Evolutionary conservation across 2,329 filamentous ascomycete species (phyloP).

Genomic region (Neofusicoccum cordaticola): DNA sequence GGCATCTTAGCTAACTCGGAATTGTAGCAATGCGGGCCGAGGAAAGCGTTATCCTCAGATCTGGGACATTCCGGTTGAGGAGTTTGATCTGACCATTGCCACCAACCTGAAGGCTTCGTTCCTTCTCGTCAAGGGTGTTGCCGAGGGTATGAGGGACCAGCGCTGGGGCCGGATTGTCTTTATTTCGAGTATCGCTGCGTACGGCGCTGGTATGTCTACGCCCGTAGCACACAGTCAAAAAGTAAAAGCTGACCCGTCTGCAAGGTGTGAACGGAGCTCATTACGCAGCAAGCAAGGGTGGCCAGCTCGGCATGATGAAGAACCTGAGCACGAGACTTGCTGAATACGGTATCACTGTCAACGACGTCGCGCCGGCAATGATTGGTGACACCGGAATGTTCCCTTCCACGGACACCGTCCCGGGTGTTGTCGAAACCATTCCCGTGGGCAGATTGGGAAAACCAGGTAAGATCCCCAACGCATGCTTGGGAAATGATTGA

Average conservation of each 20-base stretch:
- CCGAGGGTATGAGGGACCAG: conserved; percentile 59
- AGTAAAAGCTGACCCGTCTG: conserved; percentile 56
- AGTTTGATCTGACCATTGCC: conserved; percentile 62
- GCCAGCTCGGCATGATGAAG: conserved; percentile 63
- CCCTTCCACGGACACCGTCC: conserved; percentile 21
- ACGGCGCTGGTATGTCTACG: conserved; percentile 48
- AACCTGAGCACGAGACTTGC: conserved; percentile 61
- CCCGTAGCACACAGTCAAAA: conserved; percentile 23
- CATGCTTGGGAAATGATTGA: neutral
- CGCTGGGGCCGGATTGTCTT: conserved; percentile 64
- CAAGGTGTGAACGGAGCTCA: conserved; percentile 36
- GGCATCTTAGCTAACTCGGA: neutral
- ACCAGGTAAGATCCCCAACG: conserved; percentile 17
- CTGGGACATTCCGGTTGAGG: conserved; percentile 59
- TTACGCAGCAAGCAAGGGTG: conserved; percentile 61
- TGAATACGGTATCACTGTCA: conserved; percentile 61
- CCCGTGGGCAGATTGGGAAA: conserved; percentile 25
- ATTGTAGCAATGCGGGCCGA: conserved; percentile 57
- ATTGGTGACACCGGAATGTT: conserved; percentile 51
- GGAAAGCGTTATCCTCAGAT: conserved; percentile 57
- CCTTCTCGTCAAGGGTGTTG: conserved; percentile 58
- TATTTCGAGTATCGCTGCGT: conserved; percentile 61
- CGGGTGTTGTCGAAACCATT: conserved; percentile 24
- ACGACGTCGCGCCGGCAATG: conserved; percentile 68
- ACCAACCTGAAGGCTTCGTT: conserved; percentile 64